Percentiles rank a stretch among this genome's conserved stretches.
Evolutionary conservation across 768 basidiomycete genomes (phyloP).

Genomic region (Nidularia pulvinata): DNA sequence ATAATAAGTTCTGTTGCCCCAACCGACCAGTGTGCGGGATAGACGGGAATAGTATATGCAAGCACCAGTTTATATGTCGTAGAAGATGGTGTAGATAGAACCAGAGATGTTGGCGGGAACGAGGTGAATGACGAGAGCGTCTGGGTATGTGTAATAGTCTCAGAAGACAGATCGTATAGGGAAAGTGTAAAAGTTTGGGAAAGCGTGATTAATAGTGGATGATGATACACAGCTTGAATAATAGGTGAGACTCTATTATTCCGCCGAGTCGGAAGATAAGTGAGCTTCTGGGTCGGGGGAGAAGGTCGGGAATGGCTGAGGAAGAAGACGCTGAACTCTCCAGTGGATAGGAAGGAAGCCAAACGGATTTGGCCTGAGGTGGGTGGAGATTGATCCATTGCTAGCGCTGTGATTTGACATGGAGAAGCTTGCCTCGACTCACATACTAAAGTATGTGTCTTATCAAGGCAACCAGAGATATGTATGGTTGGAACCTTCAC

Average conservation of each 20-base stretch:
- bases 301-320: slow-evolving; percentile 45
- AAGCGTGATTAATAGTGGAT: slow-evolving; percentile 75
- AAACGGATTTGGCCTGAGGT: slow-evolving; percentile 40
- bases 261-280: slow-evolving; percentile 45
- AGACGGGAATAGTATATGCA: slow-evolving; percentile 76
- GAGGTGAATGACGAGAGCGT: slow-evolving; percentile 78
- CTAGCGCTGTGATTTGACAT: slow-evolving; percentile 59
- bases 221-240: slow-evolving; percentile 72
- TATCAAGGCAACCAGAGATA: slow-evolving; percentile 29
- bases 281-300: slow-evolving; percentile 37
- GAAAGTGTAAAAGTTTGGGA: slow-evolving; percentile 67
- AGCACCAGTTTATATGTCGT: slow-evolving; percentile 71
- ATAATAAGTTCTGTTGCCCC: slow-evolving; percentile 80
- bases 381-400: slow-evolving; percentile 75
- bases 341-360: slow-evolving; percentile 63
- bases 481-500: slow-evolving; percentile 30
- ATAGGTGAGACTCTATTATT: slow-evolving; percentile 42
- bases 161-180: slow-evolving; percentile 67
- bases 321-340: slow-evolving; percentile 63
- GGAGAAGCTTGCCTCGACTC: slow-evolving; percentile 27
- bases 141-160: slow-evolving; percentile 54
- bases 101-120: slow-evolving; percentile 77
- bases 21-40: slow-evolving; percentile 79
- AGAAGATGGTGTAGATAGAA: slow-evolving; percentile 64
- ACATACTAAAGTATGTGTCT: slow-evolving; percentile 39